These are phyloP conservation scores for Paraconiothyrium sp. DNA, from an alignment of 2,329 filamentous ascomycete genomes.

Conservation along the genomic window DNA sequence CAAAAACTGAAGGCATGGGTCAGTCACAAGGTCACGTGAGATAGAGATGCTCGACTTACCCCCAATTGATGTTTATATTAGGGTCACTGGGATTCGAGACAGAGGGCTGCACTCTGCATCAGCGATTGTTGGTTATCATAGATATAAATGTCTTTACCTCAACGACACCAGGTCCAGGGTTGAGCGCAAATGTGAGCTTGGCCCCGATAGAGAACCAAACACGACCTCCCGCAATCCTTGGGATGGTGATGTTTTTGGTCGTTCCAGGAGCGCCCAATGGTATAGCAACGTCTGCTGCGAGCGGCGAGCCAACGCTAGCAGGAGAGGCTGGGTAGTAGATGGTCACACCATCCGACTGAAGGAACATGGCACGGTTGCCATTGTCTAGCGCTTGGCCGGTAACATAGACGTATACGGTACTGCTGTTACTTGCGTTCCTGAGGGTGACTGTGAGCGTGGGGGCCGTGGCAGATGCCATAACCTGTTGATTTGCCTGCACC, in stretches of 20 bases:
- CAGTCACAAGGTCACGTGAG: neutral
- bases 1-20: slow-evolving; percentile 44
- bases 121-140: neutral
- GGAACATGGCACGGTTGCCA: slow-evolving; percentile 67
- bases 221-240: slow-evolving; percentile 74
- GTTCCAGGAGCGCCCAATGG: slow-evolving; percentile 69
- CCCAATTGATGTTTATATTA: slow-evolving; percentile 56
- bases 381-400: slow-evolving; percentile 72
- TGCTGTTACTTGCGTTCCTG: slow-evolving; percentile 71
- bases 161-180: slow-evolving; percentile 76
- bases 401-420: slow-evolving; percentile 73
- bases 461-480: slow-evolving; percentile 32
- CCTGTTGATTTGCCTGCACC: slow-evolving; percentile 18
- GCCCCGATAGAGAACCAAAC: slow-evolving; percentile 74
- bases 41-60: neutral
- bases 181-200: slow-evolving; percentile 73
- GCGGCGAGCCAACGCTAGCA: slow-evolving; percentile 57
- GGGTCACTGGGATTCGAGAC: slow-evolving; percentile 69
- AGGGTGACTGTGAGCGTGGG: slow-evolving; percentile 68
- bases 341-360: slow-evolving; percentile 72
- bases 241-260: slow-evolving; percentile 70
- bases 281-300: slow-evolving; percentile 70
- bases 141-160: slow-evolving; percentile 53
- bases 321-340: slow-evolving; percentile 72
- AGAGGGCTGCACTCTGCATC: slow-evolving; percentile 60